phyloP scores from a whole-genome alignment of 1,139 yeast genomes.

The Candida sp. region DNA sequence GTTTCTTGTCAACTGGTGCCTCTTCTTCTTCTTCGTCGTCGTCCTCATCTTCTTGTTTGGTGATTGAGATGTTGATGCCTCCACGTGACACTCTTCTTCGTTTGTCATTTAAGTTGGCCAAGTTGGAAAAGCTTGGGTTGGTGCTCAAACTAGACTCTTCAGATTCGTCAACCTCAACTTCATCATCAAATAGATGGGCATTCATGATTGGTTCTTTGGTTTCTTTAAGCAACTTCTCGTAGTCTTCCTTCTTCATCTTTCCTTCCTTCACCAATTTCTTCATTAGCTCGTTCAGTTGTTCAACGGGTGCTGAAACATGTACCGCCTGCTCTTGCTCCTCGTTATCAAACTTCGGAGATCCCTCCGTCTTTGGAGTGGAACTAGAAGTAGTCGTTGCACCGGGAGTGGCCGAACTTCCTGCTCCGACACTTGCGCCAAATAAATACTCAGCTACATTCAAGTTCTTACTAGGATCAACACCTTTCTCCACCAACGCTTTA shows the following conservation, averaged over 20 bases:
- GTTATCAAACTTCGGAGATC: background rate
- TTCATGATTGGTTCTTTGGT: constrained; percentile 26
- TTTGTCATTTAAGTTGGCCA: constrained; percentile 11
- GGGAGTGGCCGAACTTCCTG: background rate
- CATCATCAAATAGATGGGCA: constrained; percentile 34
- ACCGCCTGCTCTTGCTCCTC: background rate
- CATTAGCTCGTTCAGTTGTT: constrained; percentile 23
- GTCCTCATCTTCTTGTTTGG: background rate
- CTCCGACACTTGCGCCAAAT: constrained; percentile 23
- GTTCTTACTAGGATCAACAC: constrained; percentile 43
- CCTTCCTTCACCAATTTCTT: constrained; percentile 32
- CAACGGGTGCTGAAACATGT: background rate
- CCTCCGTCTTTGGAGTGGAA: constrained; percentile 1
- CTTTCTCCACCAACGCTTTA: constrained; percentile 41
- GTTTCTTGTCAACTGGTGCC: constrained; percentile 2
- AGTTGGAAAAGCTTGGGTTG: constrained; percentile 6
- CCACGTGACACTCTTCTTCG: constrained; percentile 34
- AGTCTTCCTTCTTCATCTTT: constrained; percentile 26
- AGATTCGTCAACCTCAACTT: constrained; percentile 16
- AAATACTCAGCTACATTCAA: constrained; percentile 45
- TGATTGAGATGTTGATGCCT: constrained; percentile 23
- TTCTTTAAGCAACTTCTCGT: constrained; percentile 27
- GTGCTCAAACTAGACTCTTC: constrained; percentile 11
- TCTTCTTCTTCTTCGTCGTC: background rate
- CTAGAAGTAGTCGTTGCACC: background rate